phyloP scores from a whole-genome alignment of 169 alveolate species.

The Amoebophrya sp. region DNA sequence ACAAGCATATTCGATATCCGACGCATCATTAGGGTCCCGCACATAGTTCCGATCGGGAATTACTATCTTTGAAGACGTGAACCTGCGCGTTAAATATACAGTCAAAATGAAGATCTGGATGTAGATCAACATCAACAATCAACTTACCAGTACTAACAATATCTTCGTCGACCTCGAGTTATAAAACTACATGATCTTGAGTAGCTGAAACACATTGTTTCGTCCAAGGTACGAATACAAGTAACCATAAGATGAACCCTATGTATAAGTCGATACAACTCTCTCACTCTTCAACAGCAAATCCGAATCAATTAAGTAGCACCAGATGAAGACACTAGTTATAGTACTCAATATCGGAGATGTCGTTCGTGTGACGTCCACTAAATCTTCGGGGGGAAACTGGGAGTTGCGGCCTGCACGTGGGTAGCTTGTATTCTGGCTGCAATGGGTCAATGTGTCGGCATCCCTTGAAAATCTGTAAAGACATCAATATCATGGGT shows the following conservation, averaged over 20 bases:
- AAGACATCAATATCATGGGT: neutral
- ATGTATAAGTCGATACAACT: no score
- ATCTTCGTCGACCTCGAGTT: no score
- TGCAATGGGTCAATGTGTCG: neutral
- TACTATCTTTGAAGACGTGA: neutral
- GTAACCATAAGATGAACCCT: no score
- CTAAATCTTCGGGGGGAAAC: neutral
- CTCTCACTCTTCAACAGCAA: no score
- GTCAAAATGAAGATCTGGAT: no score
- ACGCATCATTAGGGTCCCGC: slow-evolving; percentile 37
- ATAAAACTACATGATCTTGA: no score
- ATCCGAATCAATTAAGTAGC: no score
- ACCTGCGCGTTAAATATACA: neutral
- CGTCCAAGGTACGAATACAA: no score
- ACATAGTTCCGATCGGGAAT: slow-evolving; percentile 30
- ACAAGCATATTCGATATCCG: slow-evolving; percentile 26
- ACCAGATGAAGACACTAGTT: no score
- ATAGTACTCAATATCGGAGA: slow-evolving; percentile 24
- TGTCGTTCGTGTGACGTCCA: slow-evolving; percentile 32
- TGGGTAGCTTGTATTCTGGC: neutral
- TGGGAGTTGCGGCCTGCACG: neutral
- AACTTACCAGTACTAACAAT: no score
- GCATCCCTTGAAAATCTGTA: neutral
- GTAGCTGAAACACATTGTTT: no score
- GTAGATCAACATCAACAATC: no score